Evolutionary conservation across 1,284 basidiomycete species (phyloP).

Genomic region (Inonotus hispidus): DNA sequence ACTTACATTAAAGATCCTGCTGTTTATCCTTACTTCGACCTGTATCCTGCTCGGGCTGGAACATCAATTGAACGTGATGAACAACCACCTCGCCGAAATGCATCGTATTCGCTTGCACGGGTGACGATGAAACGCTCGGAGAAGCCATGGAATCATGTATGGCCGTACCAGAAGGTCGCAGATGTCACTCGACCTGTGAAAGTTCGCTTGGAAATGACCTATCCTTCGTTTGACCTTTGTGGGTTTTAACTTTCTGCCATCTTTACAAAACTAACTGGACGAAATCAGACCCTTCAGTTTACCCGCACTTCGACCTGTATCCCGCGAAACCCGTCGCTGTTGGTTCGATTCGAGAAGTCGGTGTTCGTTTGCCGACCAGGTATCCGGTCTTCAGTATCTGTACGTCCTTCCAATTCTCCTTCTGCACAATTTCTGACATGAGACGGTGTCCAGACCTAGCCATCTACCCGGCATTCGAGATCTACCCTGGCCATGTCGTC

Average conservation of each 20-base stretch:
- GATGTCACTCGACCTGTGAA: constrained; percentile 15
- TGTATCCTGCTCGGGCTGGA: constrained; percentile 24
- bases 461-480: constrained; percentile 25
- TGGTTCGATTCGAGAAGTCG: background rate
- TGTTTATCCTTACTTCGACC: constrained; percentile 26
- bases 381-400: constrained; percentile 1
- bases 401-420: background rate
- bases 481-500: constrained; percentile 23
- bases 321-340: constrained; percentile 15
- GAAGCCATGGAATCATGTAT: constrained; percentile 24
- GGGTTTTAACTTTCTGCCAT: constrained; percentile 11
- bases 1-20: constrained; percentile 21
- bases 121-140: background rate
- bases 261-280: background rate
- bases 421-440: background rate
- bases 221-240: constrained; percentile 32
- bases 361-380: background rate
- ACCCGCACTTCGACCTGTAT: constrained; percentile 27
- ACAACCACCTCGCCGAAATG: background rate
- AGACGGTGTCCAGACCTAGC: constrained; percentile 21
- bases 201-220: constrained; percentile 19
- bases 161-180: constrained; percentile 3
- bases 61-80: constrained; percentile 1
- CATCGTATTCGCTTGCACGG: background rate
- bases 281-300: constrained; percentile 22